These are phyloP conservation scores for Heliamphora pulchella DNA, from an alignment of 179 eudicot genomes.

Conservation along the genomic window DNA sequence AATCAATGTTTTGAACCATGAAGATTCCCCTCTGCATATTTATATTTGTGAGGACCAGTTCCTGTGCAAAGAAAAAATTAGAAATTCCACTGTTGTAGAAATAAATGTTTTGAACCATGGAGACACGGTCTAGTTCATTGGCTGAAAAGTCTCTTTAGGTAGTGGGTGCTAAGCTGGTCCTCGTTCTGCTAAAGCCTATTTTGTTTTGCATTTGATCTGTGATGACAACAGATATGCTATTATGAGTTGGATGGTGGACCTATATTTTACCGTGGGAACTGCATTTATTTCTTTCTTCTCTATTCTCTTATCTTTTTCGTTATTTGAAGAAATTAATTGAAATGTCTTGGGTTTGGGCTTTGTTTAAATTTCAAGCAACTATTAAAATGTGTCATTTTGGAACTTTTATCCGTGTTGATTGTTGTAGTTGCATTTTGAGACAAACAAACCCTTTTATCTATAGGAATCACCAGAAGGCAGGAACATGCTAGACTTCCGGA, in stretches of 20 bases:
- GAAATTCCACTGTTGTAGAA: background rate
- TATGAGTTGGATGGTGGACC: background rate
- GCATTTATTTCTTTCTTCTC: background rate
- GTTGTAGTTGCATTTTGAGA: background rate
- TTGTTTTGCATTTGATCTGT: background rate
- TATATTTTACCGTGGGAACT: background rate
- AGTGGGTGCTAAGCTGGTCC: background rate
- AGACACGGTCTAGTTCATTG: too few relatives aligned
- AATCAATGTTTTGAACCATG: background rate
- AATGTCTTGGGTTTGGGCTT: too few relatives aligned
- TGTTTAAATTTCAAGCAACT: background rate
- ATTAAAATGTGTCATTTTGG: background rate
- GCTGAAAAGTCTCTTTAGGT: too few relatives aligned
- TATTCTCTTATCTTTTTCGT: too few relatives aligned
- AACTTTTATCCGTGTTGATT: background rate
- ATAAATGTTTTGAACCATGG: too few relatives aligned
- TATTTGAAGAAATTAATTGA: too few relatives aligned
- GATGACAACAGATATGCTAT: background rate
- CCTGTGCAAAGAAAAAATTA: background rate
- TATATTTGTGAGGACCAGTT: background rate
- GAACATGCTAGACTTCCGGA: conserved; percentile 74
- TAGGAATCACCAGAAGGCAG: conserved; percentile 98
- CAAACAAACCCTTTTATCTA: conserved; percentile 9
- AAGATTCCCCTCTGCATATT: background rate
- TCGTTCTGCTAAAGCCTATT: background rate